These are phyloP conservation scores for Linum lewisii DNA, from an alignment of 345 rosid species.

Conservation along the genomic window DNA sequence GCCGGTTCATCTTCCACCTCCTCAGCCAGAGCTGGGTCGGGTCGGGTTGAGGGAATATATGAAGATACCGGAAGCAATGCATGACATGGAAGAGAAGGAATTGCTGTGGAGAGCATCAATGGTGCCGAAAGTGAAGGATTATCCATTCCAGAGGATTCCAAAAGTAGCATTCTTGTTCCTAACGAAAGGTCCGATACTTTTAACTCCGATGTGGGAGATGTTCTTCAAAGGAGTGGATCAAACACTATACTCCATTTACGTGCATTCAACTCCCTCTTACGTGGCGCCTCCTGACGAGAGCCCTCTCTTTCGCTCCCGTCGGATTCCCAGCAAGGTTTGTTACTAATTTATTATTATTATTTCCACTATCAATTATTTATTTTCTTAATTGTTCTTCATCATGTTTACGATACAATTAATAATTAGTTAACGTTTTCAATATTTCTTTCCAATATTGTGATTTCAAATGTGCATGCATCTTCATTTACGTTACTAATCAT, in stretches of 20 bases:
- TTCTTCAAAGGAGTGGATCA: constrained; percentile 19
- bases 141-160: constrained; percentile 13
- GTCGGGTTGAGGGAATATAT: constrained; percentile 1
- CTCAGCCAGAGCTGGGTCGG: neutral
- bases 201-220: constrained; percentile 29
- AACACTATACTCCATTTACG: constrained; percentile 1
- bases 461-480: too few species aligned
- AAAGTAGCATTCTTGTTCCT: constrained; percentile 29
- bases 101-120: constrained; percentile 21
- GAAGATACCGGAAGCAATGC: constrained; percentile 12
- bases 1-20: neutral
- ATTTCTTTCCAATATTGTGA: too few species aligned
- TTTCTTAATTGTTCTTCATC: too few species aligned
- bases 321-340: neutral
- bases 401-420: too few species aligned
- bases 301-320: neutral
- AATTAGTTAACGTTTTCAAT: too few species aligned
- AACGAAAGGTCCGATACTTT: constrained; percentile 18
- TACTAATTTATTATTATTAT: too few species aligned
- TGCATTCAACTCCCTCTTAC: neutral
- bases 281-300: neutral
- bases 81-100: constrained; percentile 33
- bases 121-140: constrained; percentile 10
- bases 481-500: too few species aligned
- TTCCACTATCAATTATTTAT: too few species aligned